Evolutionary conservation across 2,329 filamentous ascomycete genomes (phyloP).

Genomic region (Aspergillus sp.): DNA sequence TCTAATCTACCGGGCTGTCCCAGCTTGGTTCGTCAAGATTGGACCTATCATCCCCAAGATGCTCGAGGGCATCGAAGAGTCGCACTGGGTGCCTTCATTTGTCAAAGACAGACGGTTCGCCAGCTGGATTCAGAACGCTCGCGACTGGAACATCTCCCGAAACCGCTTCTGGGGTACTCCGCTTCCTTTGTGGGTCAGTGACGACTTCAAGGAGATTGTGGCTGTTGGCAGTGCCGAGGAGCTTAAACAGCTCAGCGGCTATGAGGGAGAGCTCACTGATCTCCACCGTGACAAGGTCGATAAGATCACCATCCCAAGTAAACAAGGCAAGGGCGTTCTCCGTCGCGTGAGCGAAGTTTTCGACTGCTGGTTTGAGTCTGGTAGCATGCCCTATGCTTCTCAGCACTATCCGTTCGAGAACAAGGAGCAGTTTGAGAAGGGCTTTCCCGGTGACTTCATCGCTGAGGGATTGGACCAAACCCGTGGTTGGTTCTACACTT

Average conservation of each 20-base stretch:
- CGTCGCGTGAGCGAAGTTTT: constrained; percentile 84
- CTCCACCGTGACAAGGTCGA: constrained; percentile 93
- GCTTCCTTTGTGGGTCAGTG: constrained; percentile 86
- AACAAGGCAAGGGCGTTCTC: constrained; percentile 79
- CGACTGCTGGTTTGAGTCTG: constrained; percentile 96
- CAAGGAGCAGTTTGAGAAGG: constrained; percentile 72
- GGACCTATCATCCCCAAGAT: constrained; percentile 79
- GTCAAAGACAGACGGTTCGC: constrained; percentile 90
- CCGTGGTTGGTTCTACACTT: constrained; percentile 93
- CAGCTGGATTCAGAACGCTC: constrained; percentile 86
- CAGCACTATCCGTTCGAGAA: constrained; percentile 93
- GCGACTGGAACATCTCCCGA: constrained; percentile 92
- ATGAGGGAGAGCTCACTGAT: constrained; percentile 75
- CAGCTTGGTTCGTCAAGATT: constrained; percentile 93
- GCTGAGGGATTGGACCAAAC: constrained; percentile 92
- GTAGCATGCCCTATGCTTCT: constrained; percentile 90
- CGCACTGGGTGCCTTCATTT: constrained; percentile 86
- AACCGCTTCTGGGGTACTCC: constrained; percentile 97
- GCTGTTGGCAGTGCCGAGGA: constrained; percentile 84
- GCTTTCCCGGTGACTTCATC: constrained; percentile 91
- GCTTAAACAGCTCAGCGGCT: constrained; percentile 82
- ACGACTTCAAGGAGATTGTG: constrained; percentile 81
- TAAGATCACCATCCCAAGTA: constrained; percentile 88
- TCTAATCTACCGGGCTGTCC: constrained; percentile 86
- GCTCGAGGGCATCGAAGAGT: constrained; percentile 83